phyloP scores from a whole-genome alignment of 1,284 basidiomycete genomes.

The Moniliella sp. region DNA sequence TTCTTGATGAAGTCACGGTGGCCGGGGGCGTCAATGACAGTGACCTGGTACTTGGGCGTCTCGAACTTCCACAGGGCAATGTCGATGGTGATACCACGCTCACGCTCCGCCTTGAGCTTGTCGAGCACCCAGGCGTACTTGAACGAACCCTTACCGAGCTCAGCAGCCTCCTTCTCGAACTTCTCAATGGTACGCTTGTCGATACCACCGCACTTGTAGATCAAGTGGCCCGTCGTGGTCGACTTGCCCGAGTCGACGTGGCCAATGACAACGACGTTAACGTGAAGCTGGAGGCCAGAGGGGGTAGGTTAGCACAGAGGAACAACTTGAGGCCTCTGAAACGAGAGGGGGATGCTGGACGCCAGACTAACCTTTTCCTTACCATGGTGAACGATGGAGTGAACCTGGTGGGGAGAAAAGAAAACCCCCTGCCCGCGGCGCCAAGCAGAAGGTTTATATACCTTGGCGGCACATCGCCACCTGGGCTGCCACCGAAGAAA shows the following conservation, averaged over 20 bases:
- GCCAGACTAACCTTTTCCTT: no score
- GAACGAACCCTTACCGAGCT: constrained; percentile 98
- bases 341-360: no score
- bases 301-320: no score
- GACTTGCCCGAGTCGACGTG: constrained; percentile 51
- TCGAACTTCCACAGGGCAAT: constrained; percentile 47
- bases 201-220: constrained; percentile 99
- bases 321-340: no score
- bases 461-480: no score
- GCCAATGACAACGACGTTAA: constrained; percentile 35
- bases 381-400: no score
- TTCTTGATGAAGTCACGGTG: constrained; percentile 99
- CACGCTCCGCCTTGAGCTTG: constrained; percentile 94
- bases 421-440: no score
- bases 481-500: no score
- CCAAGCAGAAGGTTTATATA: no score
- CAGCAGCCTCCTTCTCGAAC: constrained; percentile 99
- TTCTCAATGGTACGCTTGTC: constrained; percentile 99
- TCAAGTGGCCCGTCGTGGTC: constrained; percentile 98
- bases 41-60: constrained; percentile 37
- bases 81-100: constrained; percentile 99
- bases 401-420: no score
- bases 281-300: no score
- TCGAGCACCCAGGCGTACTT: constrained; percentile 94
- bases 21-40: constrained; percentile 92